Evolutionary conservation across 2,329 filamentous ascomycete species (phyloP), one percentile per base, ranked within the genome.

Genomic region (Cercospora zeina): DNA sequence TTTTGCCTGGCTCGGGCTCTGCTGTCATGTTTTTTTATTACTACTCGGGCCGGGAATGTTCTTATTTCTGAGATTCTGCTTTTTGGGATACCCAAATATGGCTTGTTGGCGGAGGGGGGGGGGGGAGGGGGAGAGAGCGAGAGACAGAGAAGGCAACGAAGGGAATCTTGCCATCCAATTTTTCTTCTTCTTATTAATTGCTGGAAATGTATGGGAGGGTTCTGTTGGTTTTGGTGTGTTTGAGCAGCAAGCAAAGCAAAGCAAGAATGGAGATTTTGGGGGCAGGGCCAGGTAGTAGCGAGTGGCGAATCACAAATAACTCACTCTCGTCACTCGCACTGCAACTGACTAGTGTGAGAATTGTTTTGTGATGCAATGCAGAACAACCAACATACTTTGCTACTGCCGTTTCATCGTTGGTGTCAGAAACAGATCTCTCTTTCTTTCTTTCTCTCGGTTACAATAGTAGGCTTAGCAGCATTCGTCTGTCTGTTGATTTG

Each of bases 11-110:
- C 16, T 45, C 39, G 19, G 39, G 39, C 39, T 45, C 39, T 45
- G 39, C 39, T 21, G 39, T 45, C 39, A 16, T 45, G 21, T 45
- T 45, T 6, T 45, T 16, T 2, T 42, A 42, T 42, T 6, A 27
- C 24, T 27, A 27, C 24, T 27, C 24, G 24, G 24, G 24, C 6
- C 24, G 24, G 24, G 3, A 3, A 3, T 27, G 24, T 3, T 27
- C 24, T 27, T 27, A 27, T 24, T 45, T 42, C 21, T 45, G 39
- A 13, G 16, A 45, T 45, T 45, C 21, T 16, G 24, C n/a, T n/a
- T 45, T 45, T 19, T 45, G 39, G 39, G 39, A 45, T 45, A 45
- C 39, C 39, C 39, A 19, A 45, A 45, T 45, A 24, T 45, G 39
- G 39, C 39, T 21, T 45, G 16, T 16, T 24, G 10, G 37, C n/a